Evolutionary conservation across 83 land plant genomes (phyloP).

Genomic region (Thuja plicata): DNA sequence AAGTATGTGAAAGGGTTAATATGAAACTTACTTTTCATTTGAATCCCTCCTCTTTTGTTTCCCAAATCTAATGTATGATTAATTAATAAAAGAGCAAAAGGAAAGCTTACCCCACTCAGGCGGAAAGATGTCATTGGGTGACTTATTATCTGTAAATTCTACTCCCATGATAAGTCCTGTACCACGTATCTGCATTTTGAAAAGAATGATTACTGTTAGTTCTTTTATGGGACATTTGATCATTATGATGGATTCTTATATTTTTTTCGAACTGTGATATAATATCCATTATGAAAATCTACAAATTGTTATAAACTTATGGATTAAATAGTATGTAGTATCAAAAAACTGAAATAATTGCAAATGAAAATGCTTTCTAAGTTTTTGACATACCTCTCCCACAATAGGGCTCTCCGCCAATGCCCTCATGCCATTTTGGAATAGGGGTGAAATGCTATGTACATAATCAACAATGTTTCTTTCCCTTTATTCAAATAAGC

Average conservation of each 20-base stretch:
- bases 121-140: constrained; percentile 83
- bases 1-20: background rate
- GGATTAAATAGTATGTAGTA: background rate
- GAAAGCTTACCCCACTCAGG: constrained; percentile 81
- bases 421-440: constrained; percentile 82
- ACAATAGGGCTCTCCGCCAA: constrained; percentile 85
- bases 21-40: background rate
- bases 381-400: constrained; percentile 74
- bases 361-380: constrained; percentile 2
- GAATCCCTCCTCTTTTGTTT: background rate
- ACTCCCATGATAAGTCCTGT: constrained; percentile 78
- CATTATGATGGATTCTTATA: background rate
- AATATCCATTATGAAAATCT: background rate
- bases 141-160: constrained; percentile 82
- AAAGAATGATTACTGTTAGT: background rate
- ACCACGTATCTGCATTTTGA: constrained; percentile 73
- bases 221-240: background rate
- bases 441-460: constrained; percentile 62
- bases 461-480: constrained; percentile 75
- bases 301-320: background rate
- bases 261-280: background rate
- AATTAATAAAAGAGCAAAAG: too few species aligned
- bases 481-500: constrained; percentile 61
- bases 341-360: background rate
- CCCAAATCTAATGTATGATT: background rate